phyloP scores from a whole-genome alignment of 768 basidiomycete species.

The Mycena epipterygia region DNA sequence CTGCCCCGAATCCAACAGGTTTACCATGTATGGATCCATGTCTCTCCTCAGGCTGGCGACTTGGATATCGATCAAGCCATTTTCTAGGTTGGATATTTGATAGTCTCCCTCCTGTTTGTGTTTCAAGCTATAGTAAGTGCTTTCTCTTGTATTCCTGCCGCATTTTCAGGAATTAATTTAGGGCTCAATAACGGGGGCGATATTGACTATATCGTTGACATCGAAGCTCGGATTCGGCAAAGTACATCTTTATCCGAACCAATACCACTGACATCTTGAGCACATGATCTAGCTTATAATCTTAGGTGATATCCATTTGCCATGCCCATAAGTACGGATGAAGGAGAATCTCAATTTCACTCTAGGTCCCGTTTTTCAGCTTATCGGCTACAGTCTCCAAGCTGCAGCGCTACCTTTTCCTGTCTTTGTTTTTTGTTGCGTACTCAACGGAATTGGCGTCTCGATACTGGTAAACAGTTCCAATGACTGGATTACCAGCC shows the following conservation, averaged over 20 bases:
- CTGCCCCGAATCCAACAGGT: slow-evolving; percentile 36
- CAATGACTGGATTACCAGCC: background rate
- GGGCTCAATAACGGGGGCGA: slow-evolving; percentile 65
- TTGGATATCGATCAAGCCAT: background rate
- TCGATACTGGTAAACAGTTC: slow-evolving; percentile 54
- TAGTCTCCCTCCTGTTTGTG: slow-evolving; percentile 68
- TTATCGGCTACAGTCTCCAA: slow-evolving; percentile 61
- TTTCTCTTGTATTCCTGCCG: background rate
- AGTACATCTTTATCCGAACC: slow-evolving; percentile 40
- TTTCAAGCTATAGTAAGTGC: slow-evolving; percentile 46
- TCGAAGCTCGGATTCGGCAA: slow-evolving; percentile 64
- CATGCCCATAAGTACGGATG: background rate
- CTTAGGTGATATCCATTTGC: slow-evolving; percentile 14
- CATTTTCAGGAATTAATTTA: slow-evolving; percentile 26
- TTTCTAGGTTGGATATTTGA: slow-evolving; percentile 58
- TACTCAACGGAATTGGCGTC: slow-evolving; percentile 64
- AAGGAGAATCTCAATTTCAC: background rate
- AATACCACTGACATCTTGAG: background rate
- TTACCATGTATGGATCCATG: slow-evolving; percentile 22
- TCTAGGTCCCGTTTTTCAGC: slow-evolving; percentile 58
- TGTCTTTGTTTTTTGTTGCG: slow-evolving; percentile 58
- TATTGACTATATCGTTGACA: slow-evolving; percentile 62
- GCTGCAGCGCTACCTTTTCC: slow-evolving; percentile 66
- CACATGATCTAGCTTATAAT: slow-evolving; percentile 36
- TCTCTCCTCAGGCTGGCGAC: background rate